phyloP scores from a whole-genome alignment of 768 basidiomycete species.

The Cyclocybe cylindracea region DNA sequence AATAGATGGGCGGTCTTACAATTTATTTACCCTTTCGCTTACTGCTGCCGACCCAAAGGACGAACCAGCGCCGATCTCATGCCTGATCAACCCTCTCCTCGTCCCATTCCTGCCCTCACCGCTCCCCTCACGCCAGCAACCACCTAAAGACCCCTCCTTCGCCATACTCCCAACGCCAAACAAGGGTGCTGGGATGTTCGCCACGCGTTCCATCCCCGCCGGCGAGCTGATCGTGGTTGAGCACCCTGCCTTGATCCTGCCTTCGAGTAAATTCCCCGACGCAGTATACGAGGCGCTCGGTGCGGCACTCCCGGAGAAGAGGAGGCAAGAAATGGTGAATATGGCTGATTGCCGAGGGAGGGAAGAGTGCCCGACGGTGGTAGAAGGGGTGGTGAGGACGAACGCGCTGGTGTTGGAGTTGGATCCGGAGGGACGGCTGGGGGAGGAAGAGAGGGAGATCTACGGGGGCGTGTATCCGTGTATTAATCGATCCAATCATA shows the following conservation, averaged over 20 bases:
- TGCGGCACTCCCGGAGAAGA: conserved; percentile 22
- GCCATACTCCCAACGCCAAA: conserved; percentile 18
- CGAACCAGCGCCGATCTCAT: conserved; percentile 11
- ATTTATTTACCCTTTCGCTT: too few relatives aligned
- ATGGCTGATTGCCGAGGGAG: conserved; percentile 31
- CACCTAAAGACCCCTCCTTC: conserved; percentile 1
- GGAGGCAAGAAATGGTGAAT: conserved; percentile 26
- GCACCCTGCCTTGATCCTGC: conserved; percentile 42
- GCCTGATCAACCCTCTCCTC: conserved; percentile 17
- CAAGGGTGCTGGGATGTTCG: conserved; percentile 40
- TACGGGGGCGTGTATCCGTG: conserved; percentile 45
- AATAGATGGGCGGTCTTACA: too few relatives aligned
- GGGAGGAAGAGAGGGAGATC: conserved; percentile 20
- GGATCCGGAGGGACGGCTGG: conserved; percentile 21
- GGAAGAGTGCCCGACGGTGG: conserved; percentile 31
- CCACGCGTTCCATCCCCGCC: conserved; percentile 28
- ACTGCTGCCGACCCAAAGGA: background rate
- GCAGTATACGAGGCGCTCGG: conserved; percentile 32
- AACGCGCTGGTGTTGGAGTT: conserved; percentile 42
- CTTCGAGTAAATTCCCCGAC: conserved; percentile 26
- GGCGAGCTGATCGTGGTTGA: conserved; percentile 37
- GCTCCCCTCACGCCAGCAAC: conserved; percentile 4
- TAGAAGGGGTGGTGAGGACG: conserved; percentile 46
- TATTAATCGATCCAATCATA: conserved; percentile 47
- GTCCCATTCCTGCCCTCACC: conserved; percentile 19